Conservation (phyloP, 108 stramenopile genomes). For the Ochromonas danica region DNA sequence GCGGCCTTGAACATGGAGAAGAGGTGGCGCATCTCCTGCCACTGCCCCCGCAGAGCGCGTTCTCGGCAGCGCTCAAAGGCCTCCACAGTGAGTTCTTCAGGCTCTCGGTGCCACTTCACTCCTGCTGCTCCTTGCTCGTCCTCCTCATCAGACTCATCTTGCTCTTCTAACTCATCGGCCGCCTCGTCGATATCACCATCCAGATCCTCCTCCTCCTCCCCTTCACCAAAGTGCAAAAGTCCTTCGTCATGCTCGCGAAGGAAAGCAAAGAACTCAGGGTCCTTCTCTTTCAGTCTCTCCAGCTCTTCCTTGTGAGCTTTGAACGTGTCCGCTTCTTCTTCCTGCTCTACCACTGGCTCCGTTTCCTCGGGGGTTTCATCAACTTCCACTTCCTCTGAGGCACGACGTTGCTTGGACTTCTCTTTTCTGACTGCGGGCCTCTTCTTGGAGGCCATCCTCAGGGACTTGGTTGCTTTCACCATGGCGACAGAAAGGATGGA, state of each 20-base stretch:
- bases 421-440: too few relatives aligned
- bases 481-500: too few relatives aligned
- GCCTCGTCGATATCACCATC: background rate
- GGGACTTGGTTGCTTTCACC: too few relatives aligned
- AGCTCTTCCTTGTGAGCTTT: constrained; percentile 41
- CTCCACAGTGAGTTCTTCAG: background rate
- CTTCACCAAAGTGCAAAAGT: constrained; percentile 45
- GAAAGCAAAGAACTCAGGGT: constrained; percentile 51
- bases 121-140: too few relatives aligned
- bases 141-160: too few relatives aligned
- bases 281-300: constrained; percentile 43
- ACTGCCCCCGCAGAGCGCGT: background rate
- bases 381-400: background rate
- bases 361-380: background rate
- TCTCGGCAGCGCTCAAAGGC: background rate
- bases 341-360: background rate
- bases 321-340: background rate
- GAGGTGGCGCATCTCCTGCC: background rate
- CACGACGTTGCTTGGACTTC: background rate
- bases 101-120: too few relatives aligned
- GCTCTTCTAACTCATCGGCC: constrained; percentile 39
- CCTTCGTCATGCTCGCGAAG: constrained; percentile 43
- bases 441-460: too few relatives aligned
- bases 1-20: background rate
- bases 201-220: constrained; percentile 35